Evolutionary conservation across 371 early-diverging fungal genomes (phyloP), one percentile per base, ranked within the genome.

Genomic region (Aphelidium insulamus): DNA sequence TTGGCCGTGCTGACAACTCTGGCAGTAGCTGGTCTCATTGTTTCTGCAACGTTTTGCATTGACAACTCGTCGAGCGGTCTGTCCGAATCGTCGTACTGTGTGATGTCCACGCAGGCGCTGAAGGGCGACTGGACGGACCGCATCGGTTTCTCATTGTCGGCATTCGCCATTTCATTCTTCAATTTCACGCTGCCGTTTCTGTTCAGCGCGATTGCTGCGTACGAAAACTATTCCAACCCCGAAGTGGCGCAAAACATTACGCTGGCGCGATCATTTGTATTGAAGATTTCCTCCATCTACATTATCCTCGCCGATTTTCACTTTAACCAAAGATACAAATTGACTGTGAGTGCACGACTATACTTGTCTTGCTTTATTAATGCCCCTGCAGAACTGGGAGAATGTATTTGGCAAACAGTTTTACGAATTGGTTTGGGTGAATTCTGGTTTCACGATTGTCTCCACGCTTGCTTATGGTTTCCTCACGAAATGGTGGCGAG

Each of bases 211-310:
- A 7, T 41, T 0, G 42, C 40, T 3, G 16, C 3, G 26, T 38
- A 39, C n/a, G 36, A 38, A 10, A 16, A 14, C 11, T 41, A 28
- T 12, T 22, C 28, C n/a, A 23, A 39, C 28, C 42, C 42, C 5
- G n/a, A 16, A 5, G 9, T 12, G 20, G 40, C 19, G 16, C 3
- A 5, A 14, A 20, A 19, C 15, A 5, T 27, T 19, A 21, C 16
- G 7, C n/a, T 38, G 5, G 7, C 32, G 18, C 22, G 40, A 9
- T 24, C 39, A 0, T 41, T 26, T 28, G 3, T 41, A n/a, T 21
- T 33, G 27, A 41, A 41, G 33, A 40, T 41, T 10, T 38, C 39
- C 10, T 21, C 39, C 8, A 26, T 39, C 9, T 36, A 36, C 19
- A 17, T 39, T 10, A 36, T 39, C 20, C 14, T 39, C n/a, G n/a